Evolutionary conservation across 495 filamentous ascomycete genomes (phyloP).

Genomic region (Tuber magnatum): DNA sequence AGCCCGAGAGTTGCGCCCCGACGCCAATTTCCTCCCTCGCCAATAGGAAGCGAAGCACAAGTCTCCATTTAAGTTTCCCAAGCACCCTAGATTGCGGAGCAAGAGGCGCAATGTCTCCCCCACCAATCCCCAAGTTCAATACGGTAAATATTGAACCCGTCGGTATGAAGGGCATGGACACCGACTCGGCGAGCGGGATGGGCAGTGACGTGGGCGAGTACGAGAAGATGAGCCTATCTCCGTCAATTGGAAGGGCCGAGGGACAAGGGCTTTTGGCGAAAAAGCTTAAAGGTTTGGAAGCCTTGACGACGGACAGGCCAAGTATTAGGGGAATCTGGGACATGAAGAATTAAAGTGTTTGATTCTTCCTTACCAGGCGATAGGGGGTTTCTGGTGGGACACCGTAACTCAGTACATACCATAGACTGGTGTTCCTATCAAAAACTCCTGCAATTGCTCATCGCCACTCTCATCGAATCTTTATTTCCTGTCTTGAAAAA

Average conservation of each 20-base stretch:
- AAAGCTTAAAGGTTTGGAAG: slow-evolving; percentile 32
- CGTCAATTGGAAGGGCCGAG: slow-evolving; percentile 25
- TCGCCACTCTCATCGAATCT: not conserved
- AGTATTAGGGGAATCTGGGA: slow-evolving; percentile 13
- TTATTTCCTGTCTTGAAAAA: not conserved
- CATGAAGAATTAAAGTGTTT: slow-evolving; percentile 13
- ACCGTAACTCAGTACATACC: not conserved
- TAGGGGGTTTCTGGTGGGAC: not conserved
- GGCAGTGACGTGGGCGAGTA: slow-evolving; percentile 30
- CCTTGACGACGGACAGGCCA: slow-evolving; percentile 23
- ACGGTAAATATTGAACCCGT: slow-evolving; percentile 1
- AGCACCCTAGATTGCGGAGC: slow-evolving; percentile 10
- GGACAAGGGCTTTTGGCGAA: slow-evolving; percentile 35
- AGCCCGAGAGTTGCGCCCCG: slow-evolving; percentile 51
- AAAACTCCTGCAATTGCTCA: not conserved
- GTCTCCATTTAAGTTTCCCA: slow-evolving; percentile 24
- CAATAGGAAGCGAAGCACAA: slow-evolving; percentile 35
- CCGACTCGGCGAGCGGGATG: slow-evolving; percentile 12
- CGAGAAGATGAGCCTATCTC: slow-evolving; percentile 35
- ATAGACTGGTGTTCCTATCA: not conserved
- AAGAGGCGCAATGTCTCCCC: slow-evolving; percentile 15
- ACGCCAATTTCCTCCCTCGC: slow-evolving; percentile 16
- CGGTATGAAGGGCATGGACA: slow-evolving; percentile 11
- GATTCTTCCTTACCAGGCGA: not conserved
- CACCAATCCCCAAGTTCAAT: slow-evolving; percentile 15